Conservation (phyloP, 2,329 filamentous ascomycete genomes). For the Fusarium continuum region DNA sequence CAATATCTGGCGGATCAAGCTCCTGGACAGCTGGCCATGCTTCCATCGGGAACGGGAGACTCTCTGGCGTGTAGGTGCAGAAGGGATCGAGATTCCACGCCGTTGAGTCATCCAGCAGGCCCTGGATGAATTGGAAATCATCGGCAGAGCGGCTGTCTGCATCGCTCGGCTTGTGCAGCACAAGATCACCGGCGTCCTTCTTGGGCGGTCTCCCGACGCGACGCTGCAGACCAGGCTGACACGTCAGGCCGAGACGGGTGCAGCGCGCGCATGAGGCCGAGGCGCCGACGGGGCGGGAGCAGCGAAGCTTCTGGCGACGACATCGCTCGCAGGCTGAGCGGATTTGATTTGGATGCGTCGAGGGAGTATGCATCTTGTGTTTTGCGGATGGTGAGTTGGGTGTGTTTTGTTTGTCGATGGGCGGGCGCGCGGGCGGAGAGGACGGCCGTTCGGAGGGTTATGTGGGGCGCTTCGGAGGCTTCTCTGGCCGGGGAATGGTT, state of each 20-base stretch:
- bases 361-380: constrained; percentile 29
- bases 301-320: constrained; percentile 47
- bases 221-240: constrained; percentile 44
- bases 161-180: constrained; percentile 5
- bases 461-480: constrained; percentile 32
- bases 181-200: constrained; percentile 17
- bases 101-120: constrained; percentile 19
- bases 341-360: constrained; percentile 45
- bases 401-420: neutral
- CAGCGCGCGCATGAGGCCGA: constrained; percentile 43
- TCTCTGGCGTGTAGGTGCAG: constrained; percentile 7
- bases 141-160: neutral
- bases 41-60: constrained; percentile 33
- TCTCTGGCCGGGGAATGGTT: neutral
- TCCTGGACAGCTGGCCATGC: constrained; percentile 29
- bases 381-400: neutral
- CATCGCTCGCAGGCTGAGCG: constrained; percentile 48
- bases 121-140: constrained; percentile 29
- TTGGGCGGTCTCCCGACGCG: constrained; percentile 46
- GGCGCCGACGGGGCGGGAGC: constrained; percentile 38
- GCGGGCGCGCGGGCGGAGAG: neutral
- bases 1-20: constrained; percentile 2
- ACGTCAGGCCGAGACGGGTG: constrained; percentile 42
- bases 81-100: constrained; percentile 34
- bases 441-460: constrained; percentile 33